Base-by-base conservation (phyloP, 2,329 filamentous ascomycete genomes). In the Dendrostoma leiphaemia region DNA sequence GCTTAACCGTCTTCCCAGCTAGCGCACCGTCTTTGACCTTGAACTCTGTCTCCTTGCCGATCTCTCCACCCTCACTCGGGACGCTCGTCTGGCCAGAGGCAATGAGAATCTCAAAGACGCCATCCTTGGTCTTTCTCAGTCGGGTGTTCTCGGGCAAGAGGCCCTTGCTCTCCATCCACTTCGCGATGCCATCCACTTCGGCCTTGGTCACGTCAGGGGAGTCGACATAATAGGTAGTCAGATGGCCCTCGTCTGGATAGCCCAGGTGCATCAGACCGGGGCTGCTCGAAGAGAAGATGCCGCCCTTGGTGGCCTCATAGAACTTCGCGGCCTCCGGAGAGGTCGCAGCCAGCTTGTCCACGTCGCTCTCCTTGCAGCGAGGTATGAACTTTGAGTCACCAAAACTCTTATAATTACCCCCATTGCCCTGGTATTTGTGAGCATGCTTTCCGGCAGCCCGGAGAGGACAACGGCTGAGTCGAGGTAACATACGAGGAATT, bases 321-420 rank as follows among this genome's bases (percentile, higher is more conserved):
- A 84, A 80, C 58, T 78, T 77, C 64, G 81, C 76, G 6, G 87
- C 83, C 50, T 87, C 82, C 2, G 82, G 72, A 0, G 79, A 79
- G 15, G 81, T 78, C 15, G 78, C 76, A 41, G 86, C 85, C 31
- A 93, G 75, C 57, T 85, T 80, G 48, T 82, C 79, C 56, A 92
- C 80, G 5, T 78, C 80, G 55, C 82, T 80, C 61, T 85, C 80
- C 6, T 79, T 76, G 64, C 88, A 83, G 62, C 89, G 80, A 2
- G 90, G 90, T 54, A 94, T 81, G 66, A 94, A 92, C 68, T 94
- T 94, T 63, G 86, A 83, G 70, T 94, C 89, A 40, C 90, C 90
- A 64, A 92, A 93, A 62, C 88, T 88, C 74, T 93, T 93, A 74
- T 93, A 94, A 71, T 94, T 94, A 59, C 90, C 89, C 58, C 79